Base-by-base conservation (phyloP, 192 early-diverging fungal species). In the Backusella parvicylindrica region DNA sequence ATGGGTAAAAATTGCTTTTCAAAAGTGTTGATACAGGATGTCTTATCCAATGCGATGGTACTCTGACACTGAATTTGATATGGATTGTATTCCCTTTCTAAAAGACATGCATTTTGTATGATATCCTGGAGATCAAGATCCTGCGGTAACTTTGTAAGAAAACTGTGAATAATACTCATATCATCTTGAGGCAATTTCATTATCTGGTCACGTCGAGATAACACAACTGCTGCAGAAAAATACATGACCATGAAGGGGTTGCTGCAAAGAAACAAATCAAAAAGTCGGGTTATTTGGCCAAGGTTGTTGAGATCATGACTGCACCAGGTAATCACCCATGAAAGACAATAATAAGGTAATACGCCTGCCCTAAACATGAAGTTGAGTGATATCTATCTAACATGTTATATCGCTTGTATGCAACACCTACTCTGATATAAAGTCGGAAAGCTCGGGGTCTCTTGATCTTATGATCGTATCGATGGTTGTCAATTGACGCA, bases 301-400 rank as follows among this genome's bases (percentile, higher is more conserved):
- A 87, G 82, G 68, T 84, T 77, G 18, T 75, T 60, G 3, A 89
- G 60, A 64, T 89, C 82, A 60, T 89, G 88, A 66, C 83, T 80
- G 41, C 85, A 89, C 88, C 88, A 89, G n/a, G 88, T 89, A 43
- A 89, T 87, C 0, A 89, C 84, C 88, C 88, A 89, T 64, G 86
- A 87, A 35, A 87, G 63, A 23, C 82, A 83, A 40, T 84, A 89
- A 77, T 84, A 87, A 0, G 87, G 86, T 23, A 87, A 50, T 2
- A 83, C 81, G n/a, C 77, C 73, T n/a, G 81, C 72, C 32, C 84
- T 86, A 67, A 53, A 38, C 9, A 33, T n/a, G 43, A 36, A 38
- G 5, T 63, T 0, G 18, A 53, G 30, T 11, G 56, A 38, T n/a
- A n/a, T n/a, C n/a, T n/a, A n/a, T n/a, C n/a, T n/a, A n/a, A n/a